Percentiles rank a stretch among this genome's conserved stretches.
Conservation (phyloP, 2,329 filamentous ascomycete species). For the Thelonectria discophora region DNA sequence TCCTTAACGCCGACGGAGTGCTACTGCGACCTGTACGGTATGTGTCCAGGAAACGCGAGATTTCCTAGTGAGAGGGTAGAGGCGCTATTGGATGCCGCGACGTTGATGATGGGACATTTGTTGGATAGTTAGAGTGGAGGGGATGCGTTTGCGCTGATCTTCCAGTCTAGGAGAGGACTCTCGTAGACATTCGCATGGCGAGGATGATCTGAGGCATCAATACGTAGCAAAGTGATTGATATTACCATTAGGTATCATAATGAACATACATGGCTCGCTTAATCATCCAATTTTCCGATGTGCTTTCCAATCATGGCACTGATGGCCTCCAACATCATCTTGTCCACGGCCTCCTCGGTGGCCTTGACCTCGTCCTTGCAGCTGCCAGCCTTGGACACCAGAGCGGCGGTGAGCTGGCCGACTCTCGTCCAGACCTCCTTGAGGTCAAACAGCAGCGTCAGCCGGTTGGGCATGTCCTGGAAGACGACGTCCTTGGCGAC, state of each 20-base stretch:
- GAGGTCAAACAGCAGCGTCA: background rate
- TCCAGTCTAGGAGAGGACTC: too few species aligned
- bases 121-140: background rate
- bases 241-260: background rate
- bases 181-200: too few species aligned
- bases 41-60: constrained; percentile 2
- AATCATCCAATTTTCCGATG: background rate
- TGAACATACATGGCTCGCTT: background rate
- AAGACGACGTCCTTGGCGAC: background rate
- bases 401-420: background rate
- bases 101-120: constrained; percentile 18
- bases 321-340: constrained; percentile 1
- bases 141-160: too few species aligned
- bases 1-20: background rate
- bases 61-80: constrained; percentile 5
- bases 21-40: constrained; percentile 11
- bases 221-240: background rate
- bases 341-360: background rate
- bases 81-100: constrained; percentile 4
- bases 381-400: background rate
- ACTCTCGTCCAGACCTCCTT: background rate
- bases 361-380: background rate
- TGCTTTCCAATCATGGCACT: background rate
- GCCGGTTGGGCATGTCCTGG: background rate
- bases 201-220: too few species aligned